Conservation (phyloP, 2,329 filamentous ascomycete species). For the Calycina marina region DNA sequence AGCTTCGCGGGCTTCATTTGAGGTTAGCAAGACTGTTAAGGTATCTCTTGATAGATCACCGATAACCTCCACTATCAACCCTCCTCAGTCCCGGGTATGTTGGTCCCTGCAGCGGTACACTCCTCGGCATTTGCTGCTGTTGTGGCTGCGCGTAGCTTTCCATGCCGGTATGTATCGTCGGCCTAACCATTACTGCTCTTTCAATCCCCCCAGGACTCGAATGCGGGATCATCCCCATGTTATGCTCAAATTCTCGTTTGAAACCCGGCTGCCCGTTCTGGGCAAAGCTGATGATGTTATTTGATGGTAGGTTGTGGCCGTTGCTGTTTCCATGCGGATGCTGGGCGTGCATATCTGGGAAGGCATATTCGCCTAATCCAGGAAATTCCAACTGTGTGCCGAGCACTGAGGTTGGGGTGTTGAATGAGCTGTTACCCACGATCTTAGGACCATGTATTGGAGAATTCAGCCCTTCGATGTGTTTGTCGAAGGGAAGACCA, state of each 20-base stretch:
- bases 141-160: no score
- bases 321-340: constrained; percentile 7
- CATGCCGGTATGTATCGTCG: no score
- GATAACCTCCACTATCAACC: no score
- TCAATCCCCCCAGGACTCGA: no score
- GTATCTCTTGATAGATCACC: no score
- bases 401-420: constrained; percentile 15
- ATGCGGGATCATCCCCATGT: constrained; percentile 8
- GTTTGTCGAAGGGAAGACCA: constrained; percentile 14
- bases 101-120: no score
- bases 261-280: constrained; percentile 11
- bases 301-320: constrained; percentile 5
- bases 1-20: no score
- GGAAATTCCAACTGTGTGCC: constrained; percentile 16
- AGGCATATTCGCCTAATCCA: constrained; percentile 12
- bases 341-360: constrained; percentile 12
- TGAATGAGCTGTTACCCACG: constrained; percentile 11
- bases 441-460: constrained; percentile 10
- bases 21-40: no score
- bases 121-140: no score
- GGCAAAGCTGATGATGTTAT: constrained; percentile 9
- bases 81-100: no score
- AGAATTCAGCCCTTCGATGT: constrained; percentile 17
- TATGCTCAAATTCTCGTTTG: constrained; percentile 13
- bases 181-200: no score